Conservation (phyloP, 495 filamentous ascomycete genomes). For the Aspergillus bridgeri region DNA sequence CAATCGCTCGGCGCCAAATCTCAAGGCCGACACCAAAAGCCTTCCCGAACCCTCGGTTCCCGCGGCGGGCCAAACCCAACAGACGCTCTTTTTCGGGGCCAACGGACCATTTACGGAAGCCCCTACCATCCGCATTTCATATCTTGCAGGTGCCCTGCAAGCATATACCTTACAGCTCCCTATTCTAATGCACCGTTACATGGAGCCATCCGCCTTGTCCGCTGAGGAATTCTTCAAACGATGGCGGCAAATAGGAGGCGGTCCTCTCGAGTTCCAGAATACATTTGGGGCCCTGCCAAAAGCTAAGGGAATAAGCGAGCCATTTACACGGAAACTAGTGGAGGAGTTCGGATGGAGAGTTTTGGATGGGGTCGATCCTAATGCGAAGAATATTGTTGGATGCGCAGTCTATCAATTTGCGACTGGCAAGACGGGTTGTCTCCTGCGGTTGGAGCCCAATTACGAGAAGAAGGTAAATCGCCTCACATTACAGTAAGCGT, state of each 20-base stretch:
- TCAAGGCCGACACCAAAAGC: conserved; percentile 81
- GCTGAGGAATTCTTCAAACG: conserved; percentile 97
- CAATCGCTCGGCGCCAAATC: conserved; percentile 63
- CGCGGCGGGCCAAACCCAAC: conserved; percentile 76
- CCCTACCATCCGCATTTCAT: conserved; percentile 90
- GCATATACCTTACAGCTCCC: conserved; percentile 89
- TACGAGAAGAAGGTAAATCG: conserved; percentile 74
- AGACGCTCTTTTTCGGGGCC: conserved; percentile 91
- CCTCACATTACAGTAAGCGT: not conserved
- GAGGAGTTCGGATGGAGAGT: conserved; percentile 87
- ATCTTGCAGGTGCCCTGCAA: conserved; percentile 90
- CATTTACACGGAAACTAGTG: conserved; percentile 62
- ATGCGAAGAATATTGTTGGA: conserved; percentile 87
- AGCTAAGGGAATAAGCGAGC: conserved; percentile 47
- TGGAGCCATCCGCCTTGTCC: conserved; percentile 80
- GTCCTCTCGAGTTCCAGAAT: conserved; percentile 78
- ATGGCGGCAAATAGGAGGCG: conserved; percentile 96
- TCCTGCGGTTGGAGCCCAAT: conserved; percentile 93
- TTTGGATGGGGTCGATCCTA: conserved; percentile 81
- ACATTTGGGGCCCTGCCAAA: conserved; percentile 66
- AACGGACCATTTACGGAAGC: conserved; percentile 76
- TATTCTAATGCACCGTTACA: conserved; percentile 87
- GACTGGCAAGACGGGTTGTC: conserved; percentile 87
- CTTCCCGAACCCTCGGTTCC: conserved; percentile 80
- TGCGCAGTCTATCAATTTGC: conserved; percentile 85